Evolutionary conservation across 257 asterid genomes (phyloP).

Genomic region (Solanum peruvianum): DNA sequence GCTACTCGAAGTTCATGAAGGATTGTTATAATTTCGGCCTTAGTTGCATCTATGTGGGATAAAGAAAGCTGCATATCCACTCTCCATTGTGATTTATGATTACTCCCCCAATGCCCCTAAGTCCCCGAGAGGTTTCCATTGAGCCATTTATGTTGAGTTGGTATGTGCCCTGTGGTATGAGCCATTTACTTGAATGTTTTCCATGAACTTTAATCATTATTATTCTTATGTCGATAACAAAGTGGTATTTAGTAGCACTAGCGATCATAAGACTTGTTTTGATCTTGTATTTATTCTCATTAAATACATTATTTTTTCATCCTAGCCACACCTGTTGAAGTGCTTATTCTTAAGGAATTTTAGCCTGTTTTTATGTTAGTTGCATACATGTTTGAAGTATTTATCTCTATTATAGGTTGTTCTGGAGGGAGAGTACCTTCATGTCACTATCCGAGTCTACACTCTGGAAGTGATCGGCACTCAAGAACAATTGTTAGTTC

Average conservation of each 20-base stretch:
- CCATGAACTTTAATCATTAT: not conserved
- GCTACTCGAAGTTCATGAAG: not conserved
- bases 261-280: not conserved
- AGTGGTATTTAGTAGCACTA: not conserved
- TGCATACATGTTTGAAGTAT: too few relatives aligned
- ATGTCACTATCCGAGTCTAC: too few relatives aligned
- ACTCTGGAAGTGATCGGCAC: too few relatives aligned
- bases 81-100: not conserved
- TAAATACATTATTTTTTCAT: not conserved
- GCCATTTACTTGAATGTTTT: not conserved
- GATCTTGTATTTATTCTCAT: not conserved
- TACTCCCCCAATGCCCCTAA: not conserved
- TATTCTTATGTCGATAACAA: not conserved
- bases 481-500: too few relatives aligned
- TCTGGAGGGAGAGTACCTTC: too few relatives aligned
- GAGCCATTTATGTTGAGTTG: not conserved
- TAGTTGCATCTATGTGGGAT: not conserved
- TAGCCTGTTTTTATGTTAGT: not conserved
- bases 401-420: too few relatives aligned
- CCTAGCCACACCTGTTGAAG: not conserved
- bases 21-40: too few relatives aligned
- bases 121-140: not conserved
- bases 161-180: not conserved
- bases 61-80: not conserved
- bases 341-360: not conserved